A percentile compares a stretch with the other conserved stretches of the same genome.
Conservation (phyloP, 164 flowering plant genomes). For the Aristolochia californica region DNA sequence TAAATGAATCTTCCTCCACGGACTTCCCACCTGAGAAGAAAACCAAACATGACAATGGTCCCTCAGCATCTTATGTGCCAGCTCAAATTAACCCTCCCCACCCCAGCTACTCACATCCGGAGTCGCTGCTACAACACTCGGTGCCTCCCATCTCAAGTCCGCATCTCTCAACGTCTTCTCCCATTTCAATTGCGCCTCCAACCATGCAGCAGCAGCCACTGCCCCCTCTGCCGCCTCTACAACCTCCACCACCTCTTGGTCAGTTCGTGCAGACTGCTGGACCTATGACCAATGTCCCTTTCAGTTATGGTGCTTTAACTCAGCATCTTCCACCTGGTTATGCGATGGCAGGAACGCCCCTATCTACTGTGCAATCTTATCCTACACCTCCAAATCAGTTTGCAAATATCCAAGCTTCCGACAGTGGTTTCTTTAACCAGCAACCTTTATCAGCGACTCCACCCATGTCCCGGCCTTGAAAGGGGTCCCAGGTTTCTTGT, state of each 20-base stretch:
- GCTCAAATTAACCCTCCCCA: slow-evolving; percentile 34
- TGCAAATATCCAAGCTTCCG: slow-evolving; percentile 48
- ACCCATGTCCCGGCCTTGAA: slow-evolving; percentile 49
- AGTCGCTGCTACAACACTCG: slow-evolving; percentile 26
- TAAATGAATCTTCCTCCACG: slow-evolving; percentile 28
- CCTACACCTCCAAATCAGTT: slow-evolving; percentile 39
- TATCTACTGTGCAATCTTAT: slow-evolving; percentile 31
- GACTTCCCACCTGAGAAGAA: slow-evolving; percentile 58
- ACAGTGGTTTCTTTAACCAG: slow-evolving; percentile 50
- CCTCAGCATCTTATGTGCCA: slow-evolving; percentile 26
- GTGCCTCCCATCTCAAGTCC: slow-evolving; percentile 11
- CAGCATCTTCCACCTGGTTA: slow-evolving; percentile 30
- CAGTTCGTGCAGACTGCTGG: slow-evolving; percentile 50
- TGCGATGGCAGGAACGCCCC: slow-evolving; percentile 30
- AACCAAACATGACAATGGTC: slow-evolving; percentile 49
- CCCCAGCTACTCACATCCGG: slow-evolving; percentile 31
- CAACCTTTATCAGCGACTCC: slow-evolving; percentile 55
- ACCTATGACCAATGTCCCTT: slow-evolving; percentile 29
- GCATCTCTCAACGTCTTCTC: slow-evolving; percentile 22
- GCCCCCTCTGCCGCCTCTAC: slow-evolving; percentile 29
- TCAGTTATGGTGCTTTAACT: slow-evolving; percentile 33
- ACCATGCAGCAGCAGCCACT: slow-evolving; percentile 14
- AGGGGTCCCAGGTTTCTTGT: not conserved
- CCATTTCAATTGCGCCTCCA: slow-evolving; percentile 33
- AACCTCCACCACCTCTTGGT: slow-evolving; percentile 42